Base-by-base conservation (phyloP, 257 asterid species). In the Verbascum thapsus region DNA sequence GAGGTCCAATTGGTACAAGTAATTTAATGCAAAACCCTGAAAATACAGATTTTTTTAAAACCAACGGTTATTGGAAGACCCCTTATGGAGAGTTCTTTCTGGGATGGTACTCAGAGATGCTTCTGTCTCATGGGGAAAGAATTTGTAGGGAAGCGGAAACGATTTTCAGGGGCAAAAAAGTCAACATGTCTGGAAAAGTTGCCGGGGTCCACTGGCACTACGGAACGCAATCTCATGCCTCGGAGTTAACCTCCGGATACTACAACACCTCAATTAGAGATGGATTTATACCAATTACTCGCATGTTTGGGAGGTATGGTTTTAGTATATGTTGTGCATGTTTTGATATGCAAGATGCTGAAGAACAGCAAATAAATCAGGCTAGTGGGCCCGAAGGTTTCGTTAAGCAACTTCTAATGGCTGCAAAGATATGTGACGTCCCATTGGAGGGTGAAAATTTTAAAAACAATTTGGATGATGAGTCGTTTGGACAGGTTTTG, bases 51-150 rank as follows among this genome's bases (percentile, higher is more conserved):
- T 82, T 84, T 62, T 87, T 84, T 71, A 63, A 10, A 72, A 68
- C 67, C 35, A 70, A 74, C n/a, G 95, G 95, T 67, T 69, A 82
- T 37, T 82, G 90, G 92, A 82, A 69, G 47, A 64, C 90, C 3
- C 77, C 89, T 4, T 80, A 83, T 18, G 91, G 89, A 10, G 83
- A 80, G 57, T 88, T 88, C 81, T 88, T 85, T 81, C 87, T 85
- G 3, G 74, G 66, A 59, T 88, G 96, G 96, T 85, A 88, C 78
- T 85, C 95, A 0, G 76, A 76, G 13, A 53, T 85, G 85, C 81
- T 88, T 64, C 82, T 88, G 51, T 69, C 67, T 71, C 96, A 88
- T 10, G 95, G 95, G 47, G 91, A 88, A 58, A 80, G 86, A 67
- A 81, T 88, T 52, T 88, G 96, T 65, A 53, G 74, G 65, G 95